These are phyloP conservation scores for Letharia columbiana DNA, from an alignment of 495 filamentous ascomycete species.

Conservation along the genomic window DNA sequence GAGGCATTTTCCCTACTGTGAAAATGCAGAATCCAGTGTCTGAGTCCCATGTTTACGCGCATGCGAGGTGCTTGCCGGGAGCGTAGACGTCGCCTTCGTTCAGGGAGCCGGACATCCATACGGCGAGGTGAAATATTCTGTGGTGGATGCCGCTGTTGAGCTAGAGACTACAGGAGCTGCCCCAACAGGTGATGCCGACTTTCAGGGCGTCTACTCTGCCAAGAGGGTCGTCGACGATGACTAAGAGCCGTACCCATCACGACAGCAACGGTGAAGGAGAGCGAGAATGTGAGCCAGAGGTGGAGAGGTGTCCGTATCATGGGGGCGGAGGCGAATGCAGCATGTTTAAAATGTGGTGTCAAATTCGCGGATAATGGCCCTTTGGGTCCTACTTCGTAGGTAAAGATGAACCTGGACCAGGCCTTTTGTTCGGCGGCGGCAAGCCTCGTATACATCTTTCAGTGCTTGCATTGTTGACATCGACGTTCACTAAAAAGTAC, in stretches of 20 bases:
- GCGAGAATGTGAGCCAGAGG: not conserved
- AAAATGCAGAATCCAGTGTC: not conserved
- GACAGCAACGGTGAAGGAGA: not conserved
- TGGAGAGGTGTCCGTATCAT: not conserved
- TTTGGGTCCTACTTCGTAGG: slow-evolving; percentile 2
- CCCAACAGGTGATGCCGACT: not conserved
- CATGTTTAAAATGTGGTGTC: not conserved
- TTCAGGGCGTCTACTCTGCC: not conserved
- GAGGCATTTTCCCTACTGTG: not conserved
- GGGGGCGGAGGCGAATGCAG: not conserved
- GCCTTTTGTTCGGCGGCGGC: slow-evolving; percentile 1
- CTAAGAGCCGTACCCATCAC: not conserved
- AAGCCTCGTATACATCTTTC: not conserved
- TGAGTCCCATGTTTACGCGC: not conserved
- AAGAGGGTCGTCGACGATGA: not conserved
- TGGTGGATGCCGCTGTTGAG: not conserved
- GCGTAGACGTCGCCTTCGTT: not conserved
- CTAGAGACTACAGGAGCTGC: not conserved
- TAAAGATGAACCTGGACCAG: not conserved
- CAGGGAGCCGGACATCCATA: not conserved
- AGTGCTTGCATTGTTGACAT: not conserved
- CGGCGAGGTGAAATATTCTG: not conserved
- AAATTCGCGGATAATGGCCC: slow-evolving; percentile 3
- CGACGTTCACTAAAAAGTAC: not conserved
- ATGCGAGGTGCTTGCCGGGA: not conserved